Conservation (phyloP, 305 asterid genomes). For the Plantago rigida region DNA sequence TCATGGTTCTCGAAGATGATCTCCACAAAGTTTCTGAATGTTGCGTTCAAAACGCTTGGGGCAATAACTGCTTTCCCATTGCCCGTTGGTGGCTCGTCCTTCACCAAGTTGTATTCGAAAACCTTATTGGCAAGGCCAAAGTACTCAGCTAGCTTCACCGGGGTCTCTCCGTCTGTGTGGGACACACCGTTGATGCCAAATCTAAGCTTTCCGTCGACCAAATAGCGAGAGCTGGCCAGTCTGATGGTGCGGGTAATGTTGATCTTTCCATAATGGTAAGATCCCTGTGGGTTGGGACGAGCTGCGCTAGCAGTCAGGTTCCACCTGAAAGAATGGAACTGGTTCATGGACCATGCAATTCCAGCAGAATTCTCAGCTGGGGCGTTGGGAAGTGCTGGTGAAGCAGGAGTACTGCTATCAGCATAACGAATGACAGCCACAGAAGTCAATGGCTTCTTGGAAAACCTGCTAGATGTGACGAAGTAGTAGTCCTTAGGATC, state of each 20-base stretch:
- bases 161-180: constrained; percentile 50
- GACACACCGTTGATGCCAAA: constrained; percentile 66
- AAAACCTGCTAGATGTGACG: constrained; percentile 61
- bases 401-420: constrained; percentile 39
- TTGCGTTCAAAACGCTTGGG: constrained; percentile 54
- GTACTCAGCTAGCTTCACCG: constrained; percentile 69
- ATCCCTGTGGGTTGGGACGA: constrained; percentile 91
- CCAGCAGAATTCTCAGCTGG: constrained; percentile 53
- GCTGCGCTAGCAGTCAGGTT: constrained; percentile 84
- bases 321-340: constrained; percentile 80
- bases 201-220: constrained; percentile 53
- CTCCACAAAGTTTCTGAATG: constrained; percentile 65
- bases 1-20: constrained; percentile 66
- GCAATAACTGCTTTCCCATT: constrained; percentile 22
- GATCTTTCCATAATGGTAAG: constrained; percentile 77
- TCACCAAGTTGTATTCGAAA: constrained; percentile 46
- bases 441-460: constrained; percentile 30
- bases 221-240: constrained; percentile 36
- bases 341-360: constrained; percentile 75
- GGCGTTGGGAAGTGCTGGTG: constrained; percentile 45
- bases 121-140: constrained; percentile 40
- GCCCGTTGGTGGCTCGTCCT: constrained; percentile 38
- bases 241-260: constrained; percentile 77
- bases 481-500: constrained; percentile 60
- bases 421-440: constrained; percentile 49